Base-by-base conservation (phyloP, 345 rosid species). In the Linum trigynum region DNA sequence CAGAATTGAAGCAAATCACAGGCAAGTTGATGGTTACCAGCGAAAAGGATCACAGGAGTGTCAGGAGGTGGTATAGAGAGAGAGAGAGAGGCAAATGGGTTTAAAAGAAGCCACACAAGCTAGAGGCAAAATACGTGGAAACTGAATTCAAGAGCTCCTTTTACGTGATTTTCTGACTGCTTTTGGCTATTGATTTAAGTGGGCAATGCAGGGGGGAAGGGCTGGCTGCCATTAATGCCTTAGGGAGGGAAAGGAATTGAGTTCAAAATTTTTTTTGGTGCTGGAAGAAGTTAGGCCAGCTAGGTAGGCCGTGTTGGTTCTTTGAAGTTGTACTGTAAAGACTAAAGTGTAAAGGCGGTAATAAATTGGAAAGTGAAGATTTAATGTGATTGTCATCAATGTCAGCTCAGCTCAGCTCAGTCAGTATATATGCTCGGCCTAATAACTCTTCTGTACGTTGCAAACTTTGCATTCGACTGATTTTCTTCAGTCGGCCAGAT, bases 1-100 rank as follows among this genome's bases (percentile, higher is more conserved):
- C 4, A 11, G 79, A 66, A 89, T 84, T 88, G 96, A 88, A 88
- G 81, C 91, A 76, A 73, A 74, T 91, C 96, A 91, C 96, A 90
- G 78, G 79, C 75, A 70, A 67, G 69, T 43, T 72, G 68, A 65
- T 66, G 69, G 39, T 40, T 1, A 3, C 2, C 8, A 35, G 64
- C 55, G 32, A 23, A 64, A 76, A 71, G 73, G 66, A 72, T 87
- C 96, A 85, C 96, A 89, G 77, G 95, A 42, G 14, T 56, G 67
- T 81, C 76, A 77, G 79, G 77, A 72, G 75, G 66, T 35, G 43
- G 32, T 48, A 6, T 48, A 48, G 9, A 48, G 53, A 48, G 53
- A 48, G 53, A 48, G 2, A 2, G 7, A 14, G 2, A 7, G 32
- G 32, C 32, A 23, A 23, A 23, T 23, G 32, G 32, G 32, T 23